Evolutionary conservation across 805 yeast genomes (phyloP), one percentile per base, ranked within the genome.

Genomic region (Cyberlindnera samutprakarnensis): DNA sequence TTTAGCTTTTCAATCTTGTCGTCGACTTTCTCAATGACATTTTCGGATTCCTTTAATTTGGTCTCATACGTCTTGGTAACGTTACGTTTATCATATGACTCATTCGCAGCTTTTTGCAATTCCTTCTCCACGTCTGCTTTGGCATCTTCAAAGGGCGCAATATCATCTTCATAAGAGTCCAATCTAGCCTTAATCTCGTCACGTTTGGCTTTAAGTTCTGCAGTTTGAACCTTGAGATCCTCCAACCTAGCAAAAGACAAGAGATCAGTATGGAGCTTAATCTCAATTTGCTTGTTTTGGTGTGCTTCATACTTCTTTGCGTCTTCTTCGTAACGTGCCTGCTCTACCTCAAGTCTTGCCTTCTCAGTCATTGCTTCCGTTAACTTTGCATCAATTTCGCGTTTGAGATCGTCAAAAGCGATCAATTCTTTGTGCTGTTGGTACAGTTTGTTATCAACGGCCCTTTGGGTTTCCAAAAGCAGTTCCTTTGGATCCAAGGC

Each of bases 391-490:
- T 68, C 38, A 38, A 56, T 14, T 41, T 56, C 33, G 53, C 53
- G 32, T 61, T 69, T 53, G 41, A 51, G 31, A 49, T 43, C 52
- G 42, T 83, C 85, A 10, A 72, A 57, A 5, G 54, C 54, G 20
- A 70, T 75, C 29, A 90, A 62, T 18, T 59, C 46, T 23, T 72
- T 66, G 46, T 90, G 94, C 30, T 64, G 66, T 2, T 55, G 56
- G 4, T 75, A 52, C 42, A 88, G 57, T 23, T 70, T 64, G 3
- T 78, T 71, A 5, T 81, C 84, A 20, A 86, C 71, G 1, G 96
- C 86, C 37, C 90, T 61, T 48, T 87, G 85, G 2, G 95, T 84
- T 46, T 85, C 94, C 17, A 64, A 47, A 10, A 92, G 62, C 7
- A 90, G 59, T 38, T 75, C 75, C 40, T 82, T 87, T 1, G 94